Evolutionary conservation across 768 basidiomycete genomes (phyloP).

Genomic region (Mycena crocata): DNA sequence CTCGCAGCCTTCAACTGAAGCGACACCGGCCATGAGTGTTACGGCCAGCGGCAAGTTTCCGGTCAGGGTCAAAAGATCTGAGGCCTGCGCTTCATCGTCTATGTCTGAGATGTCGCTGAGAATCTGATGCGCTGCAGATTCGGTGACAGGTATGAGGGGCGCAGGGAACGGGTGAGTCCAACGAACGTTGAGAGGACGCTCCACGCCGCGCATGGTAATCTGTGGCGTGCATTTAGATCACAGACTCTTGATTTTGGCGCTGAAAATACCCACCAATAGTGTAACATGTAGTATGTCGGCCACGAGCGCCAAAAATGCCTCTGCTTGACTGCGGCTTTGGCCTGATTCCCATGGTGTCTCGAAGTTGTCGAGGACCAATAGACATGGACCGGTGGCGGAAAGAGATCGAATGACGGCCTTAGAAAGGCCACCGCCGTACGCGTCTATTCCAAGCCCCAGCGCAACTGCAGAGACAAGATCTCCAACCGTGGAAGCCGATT

Average conservation of each 20-base stretch:
- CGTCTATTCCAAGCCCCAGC: neutral
- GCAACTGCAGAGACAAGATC: neutral
- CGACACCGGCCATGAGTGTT: neutral
- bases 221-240: too few species aligned
- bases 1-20: neutral
- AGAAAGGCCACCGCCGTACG: neutral
- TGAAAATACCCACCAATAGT: neutral
- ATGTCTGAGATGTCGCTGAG: neutral
- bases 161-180: slow-evolving; percentile 1
- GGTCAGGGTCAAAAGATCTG: neutral
- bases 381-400: neutral
- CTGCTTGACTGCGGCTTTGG: neutral
- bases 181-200: neutral
- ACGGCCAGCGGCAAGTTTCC: slow-evolving; percentile 1
- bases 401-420: neutral
- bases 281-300: neutral
- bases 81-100: neutral
- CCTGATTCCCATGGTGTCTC: slow-evolving; percentile 1
- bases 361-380: slow-evolving; percentile 11
- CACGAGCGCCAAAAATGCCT: neutral
- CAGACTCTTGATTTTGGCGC: too few species aligned
- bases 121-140: neutral
- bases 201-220: slow-evolving; percentile 7
- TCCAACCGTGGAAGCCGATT: neutral
- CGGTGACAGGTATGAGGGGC: neutral